Evolutionary conservation across 192 early-diverging fungal genomes (phyloP).

Genomic region (Umbelopsis sp.): DNA sequence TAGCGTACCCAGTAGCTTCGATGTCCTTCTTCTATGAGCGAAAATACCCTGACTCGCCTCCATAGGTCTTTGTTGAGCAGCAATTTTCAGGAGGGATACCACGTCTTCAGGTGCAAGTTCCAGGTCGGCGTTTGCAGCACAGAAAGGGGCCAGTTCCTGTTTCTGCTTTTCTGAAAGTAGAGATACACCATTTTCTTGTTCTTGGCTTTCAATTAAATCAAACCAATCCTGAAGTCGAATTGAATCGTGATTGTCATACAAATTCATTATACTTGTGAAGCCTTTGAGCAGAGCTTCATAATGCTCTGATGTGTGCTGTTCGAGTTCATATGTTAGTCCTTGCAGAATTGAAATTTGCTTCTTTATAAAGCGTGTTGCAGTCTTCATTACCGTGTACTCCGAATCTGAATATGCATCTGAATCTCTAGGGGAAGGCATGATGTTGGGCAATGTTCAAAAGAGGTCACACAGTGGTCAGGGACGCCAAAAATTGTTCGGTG

Average conservation of each 20-base stretch:
- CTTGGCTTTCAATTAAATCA: slow-evolving; percentile 1
- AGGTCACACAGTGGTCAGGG: background rate
- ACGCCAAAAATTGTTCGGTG: no score
- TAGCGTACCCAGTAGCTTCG: background rate
- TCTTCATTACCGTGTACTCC: background rate
- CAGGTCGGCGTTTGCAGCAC: slow-evolving; percentile 3
- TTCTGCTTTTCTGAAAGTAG: background rate
- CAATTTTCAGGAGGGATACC: slow-evolving; percentile 3
- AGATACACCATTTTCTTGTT: background rate
- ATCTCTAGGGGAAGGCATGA: slow-evolving; percentile 3
- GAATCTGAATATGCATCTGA: slow-evolving; percentile 9
- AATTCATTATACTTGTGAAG: slow-evolving; percentile 2
- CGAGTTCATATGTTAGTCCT: background rate
- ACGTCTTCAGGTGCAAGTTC: slow-evolving; percentile 12
- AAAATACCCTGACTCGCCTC: slow-evolving; percentile 1
- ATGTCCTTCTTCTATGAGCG: slow-evolving; percentile 1
- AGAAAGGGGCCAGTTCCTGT: slow-evolving; percentile 11
- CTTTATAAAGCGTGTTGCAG: background rate
- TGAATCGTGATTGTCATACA: slow-evolving; percentile 1
- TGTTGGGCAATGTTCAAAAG: background rate
- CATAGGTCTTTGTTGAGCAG: slow-evolving; percentile 2
- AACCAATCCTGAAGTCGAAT: slow-evolving; percentile 10
- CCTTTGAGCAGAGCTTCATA: slow-evolving; percentile 11
- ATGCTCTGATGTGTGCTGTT: background rate
- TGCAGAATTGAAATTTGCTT: background rate